Percentiles rank a stretch among this genome's conserved stretches.
These are phyloP conservation scores for Draba incana DNA, from an alignment of 345 rosid genomes.

Conservation along the genomic window DNA sequence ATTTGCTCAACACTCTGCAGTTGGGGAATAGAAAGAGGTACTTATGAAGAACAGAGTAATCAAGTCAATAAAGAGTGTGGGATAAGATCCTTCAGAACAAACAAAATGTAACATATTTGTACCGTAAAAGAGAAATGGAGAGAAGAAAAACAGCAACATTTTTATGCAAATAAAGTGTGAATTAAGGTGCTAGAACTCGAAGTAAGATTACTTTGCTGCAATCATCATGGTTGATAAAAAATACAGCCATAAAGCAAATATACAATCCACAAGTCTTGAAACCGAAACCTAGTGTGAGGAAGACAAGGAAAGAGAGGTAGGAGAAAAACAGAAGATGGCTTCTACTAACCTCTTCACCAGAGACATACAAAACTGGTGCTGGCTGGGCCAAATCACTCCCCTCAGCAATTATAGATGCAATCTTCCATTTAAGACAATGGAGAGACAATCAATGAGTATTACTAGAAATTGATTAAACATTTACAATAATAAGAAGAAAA, in stretches of 20 bases:
- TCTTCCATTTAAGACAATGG: slow-evolving; percentile 50
- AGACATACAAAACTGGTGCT: slow-evolving; percentile 80
- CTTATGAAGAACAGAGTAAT: slow-evolving; percentile 5
- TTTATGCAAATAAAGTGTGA: slow-evolving; percentile 14
- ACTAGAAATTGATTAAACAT: slow-evolving; percentile 8
- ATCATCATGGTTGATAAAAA: not conserved
- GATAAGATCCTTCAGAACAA: slow-evolving; percentile 8
- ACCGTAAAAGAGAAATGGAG: not conserved
- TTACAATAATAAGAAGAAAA: too few species aligned
- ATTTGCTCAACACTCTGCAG: slow-evolving; percentile 92
- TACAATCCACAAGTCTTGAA: not conserved
- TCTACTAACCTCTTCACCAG: slow-evolving; percentile 89
- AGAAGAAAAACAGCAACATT: slow-evolving; percentile 10
- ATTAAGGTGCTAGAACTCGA: slow-evolving; percentile 7
- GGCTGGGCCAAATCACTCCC: slow-evolving; percentile 54
- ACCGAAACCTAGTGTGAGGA: not conserved
- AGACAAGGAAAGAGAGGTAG: not conserved
- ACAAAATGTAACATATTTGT: slow-evolving; percentile 5
- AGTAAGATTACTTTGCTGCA: slow-evolving; percentile 2
- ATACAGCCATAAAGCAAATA: not conserved
- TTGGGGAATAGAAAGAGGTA: not conserved
- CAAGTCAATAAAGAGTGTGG: slow-evolving; percentile 6
- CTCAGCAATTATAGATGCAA: slow-evolving; percentile 73
- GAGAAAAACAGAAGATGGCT: slow-evolving; percentile 1
- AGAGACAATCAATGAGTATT: slow-evolving; percentile 26